These are phyloP conservation scores for Pholiota microspora DNA, from an alignment of 768 basidiomycete species.

Conservation along the genomic window DNA sequence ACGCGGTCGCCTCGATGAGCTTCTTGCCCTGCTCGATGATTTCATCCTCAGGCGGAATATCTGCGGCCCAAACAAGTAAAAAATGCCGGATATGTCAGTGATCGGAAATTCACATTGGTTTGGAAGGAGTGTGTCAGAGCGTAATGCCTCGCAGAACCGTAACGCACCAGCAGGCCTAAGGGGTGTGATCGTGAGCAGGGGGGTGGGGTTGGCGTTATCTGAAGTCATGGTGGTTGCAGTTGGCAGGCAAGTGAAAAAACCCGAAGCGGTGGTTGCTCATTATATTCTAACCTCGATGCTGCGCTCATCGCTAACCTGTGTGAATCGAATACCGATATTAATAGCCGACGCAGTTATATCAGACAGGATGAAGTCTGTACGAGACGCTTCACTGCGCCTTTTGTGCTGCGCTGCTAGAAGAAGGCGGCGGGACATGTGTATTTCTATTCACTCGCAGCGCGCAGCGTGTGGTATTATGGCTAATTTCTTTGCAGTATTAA, in stretches of 20 bases:
- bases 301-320: no score
- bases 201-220: slow-evolving; percentile 16
- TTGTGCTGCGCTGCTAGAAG: background rate
- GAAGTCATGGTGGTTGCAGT: slow-evolving; percentile 24
- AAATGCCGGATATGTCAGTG: background rate
- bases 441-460: background rate
- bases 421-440: background rate
- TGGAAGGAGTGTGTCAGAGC: background rate
- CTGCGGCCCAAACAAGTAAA: slow-evolving; percentile 29
- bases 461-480: background rate
- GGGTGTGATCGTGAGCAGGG: slow-evolving; percentile 25
- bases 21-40: slow-evolving; percentile 51
- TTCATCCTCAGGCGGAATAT: slow-evolving; percentile 58
- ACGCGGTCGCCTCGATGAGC: slow-evolving; percentile 52
- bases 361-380: background rate
- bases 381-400: background rate
- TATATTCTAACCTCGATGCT: no score
- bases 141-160: no score
- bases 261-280: no score
- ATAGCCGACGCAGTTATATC: background rate
- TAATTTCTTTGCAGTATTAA: slow-evolving; percentile 6
- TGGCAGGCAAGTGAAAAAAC: slow-evolving; percentile 14
- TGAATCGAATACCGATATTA: slow-evolving; percentile 12
- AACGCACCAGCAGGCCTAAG: slow-evolving; percentile 27
- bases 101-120: background rate